Evolutionary conservation across 1,284 basidiomycete species (phyloP).

Genomic region (Golubevia sp.): DNA sequence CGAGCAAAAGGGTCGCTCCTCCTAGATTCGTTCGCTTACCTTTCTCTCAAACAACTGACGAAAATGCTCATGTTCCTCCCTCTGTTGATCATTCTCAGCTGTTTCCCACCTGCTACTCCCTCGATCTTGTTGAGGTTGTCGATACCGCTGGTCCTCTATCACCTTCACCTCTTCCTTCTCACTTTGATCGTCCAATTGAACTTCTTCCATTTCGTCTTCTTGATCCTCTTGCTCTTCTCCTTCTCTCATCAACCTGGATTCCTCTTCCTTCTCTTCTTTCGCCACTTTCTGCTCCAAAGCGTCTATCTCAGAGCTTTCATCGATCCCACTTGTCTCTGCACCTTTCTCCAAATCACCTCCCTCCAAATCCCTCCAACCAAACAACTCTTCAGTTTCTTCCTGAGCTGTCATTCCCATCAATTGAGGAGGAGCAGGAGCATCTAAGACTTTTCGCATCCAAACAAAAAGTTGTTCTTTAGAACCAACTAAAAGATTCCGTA

Average conservation of each 20-base stretch:
- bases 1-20: no score
- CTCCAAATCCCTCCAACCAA: background rate
- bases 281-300: background rate
- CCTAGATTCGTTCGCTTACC: no score
- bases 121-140: background rate
- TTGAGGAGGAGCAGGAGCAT: constrained; percentile 30
- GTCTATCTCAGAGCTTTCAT: background rate
- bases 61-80: constrained; percentile 16
- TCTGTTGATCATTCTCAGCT: constrained; percentile 8
- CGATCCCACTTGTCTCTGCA: no score
- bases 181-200: constrained; percentile 7
- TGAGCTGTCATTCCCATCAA: constrained; percentile 6
- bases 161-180: background rate
- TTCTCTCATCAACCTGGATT: background rate
- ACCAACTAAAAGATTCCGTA: constrained; percentile 41
- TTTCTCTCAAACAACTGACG: constrained; percentile 28
- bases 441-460: constrained; percentile 44
- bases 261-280: background rate
- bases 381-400: background rate
- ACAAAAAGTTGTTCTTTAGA: constrained; percentile 44
- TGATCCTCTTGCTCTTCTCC: constrained; percentile 13
- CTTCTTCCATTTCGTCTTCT: constrained; percentile 10
- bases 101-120: background rate
- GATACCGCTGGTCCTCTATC: constrained; percentile 1
- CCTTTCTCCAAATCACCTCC: background rate